phyloP scores from a whole-genome alignment of 2,329 filamentous ascomycete genomes.

The Phaeosphaeriaceae sp. region DNA sequence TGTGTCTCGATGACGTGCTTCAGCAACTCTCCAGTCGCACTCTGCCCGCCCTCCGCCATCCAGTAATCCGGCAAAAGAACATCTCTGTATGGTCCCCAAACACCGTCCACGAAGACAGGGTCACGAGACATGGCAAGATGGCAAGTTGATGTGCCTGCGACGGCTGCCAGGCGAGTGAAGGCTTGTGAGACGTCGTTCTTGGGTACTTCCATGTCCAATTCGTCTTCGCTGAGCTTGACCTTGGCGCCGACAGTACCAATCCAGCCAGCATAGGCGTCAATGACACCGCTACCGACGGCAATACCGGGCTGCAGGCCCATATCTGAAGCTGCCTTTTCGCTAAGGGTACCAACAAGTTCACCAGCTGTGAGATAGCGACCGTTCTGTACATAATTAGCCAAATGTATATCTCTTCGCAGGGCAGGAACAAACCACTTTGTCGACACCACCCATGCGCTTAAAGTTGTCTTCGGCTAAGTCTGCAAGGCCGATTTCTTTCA shows the following conservation, averaged over 20 bases:
- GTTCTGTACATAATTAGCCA: slow-evolving; percentile 69
- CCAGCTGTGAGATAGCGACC: slow-evolving; percentile 90
- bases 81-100: slow-evolving; percentile 97
- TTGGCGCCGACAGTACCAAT: slow-evolving; percentile 98
- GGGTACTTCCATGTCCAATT: slow-evolving; percentile 70
- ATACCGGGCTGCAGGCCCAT: slow-evolving; percentile 87
- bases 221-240: slow-evolving; percentile 74
- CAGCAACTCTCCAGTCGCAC: slow-evolving; percentile 91
- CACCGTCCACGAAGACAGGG: slow-evolving; percentile 90
- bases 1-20: slow-evolving; percentile 96
- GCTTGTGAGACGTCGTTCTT: slow-evolving; percentile 91
- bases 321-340: slow-evolving; percentile 80
- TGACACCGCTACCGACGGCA: slow-evolving; percentile 93
- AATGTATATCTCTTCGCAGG: slow-evolving; percentile 22
- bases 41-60: slow-evolving; percentile 98
- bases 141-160: slow-evolving; percentile 96
- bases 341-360: slow-evolving; percentile 85
- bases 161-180: slow-evolving; percentile 89
- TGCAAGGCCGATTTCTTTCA: slow-evolving; percentile 82
- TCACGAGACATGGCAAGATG: slow-evolving; percentile 95
- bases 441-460: slow-evolving; percentile 90
- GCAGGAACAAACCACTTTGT: slow-evolving; percentile 80
- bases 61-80: slow-evolving; percentile 90
- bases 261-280: slow-evolving; percentile 98
- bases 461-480: slow-evolving; percentile 88